These are phyloP conservation scores for Dendryphion nanum DNA, from an alignment of 2,329 filamentous ascomycete species.

Conservation along the genomic window DNA sequence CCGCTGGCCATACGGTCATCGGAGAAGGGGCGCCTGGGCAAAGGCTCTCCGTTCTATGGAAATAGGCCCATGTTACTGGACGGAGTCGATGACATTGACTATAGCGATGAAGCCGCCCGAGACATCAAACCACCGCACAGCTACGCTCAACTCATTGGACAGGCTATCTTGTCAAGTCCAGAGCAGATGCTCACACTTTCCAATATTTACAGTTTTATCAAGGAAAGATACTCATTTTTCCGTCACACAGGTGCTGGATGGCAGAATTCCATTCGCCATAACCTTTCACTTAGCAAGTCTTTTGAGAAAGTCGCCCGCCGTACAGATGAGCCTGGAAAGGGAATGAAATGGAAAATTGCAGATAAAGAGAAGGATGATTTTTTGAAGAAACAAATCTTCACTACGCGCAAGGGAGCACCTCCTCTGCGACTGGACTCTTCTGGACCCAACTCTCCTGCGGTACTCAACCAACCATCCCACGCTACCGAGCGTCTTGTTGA, in stretches of 20 bases:
- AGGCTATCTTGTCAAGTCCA: conserved; percentile 83
- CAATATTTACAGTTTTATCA: conserved; percentile 94
- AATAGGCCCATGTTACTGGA: conserved; percentile 53
- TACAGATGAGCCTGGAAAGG: conserved; percentile 94
- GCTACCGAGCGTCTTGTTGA: conserved; percentile 48
- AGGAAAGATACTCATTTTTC: conserved; percentile 89
- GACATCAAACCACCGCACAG: conserved; percentile 95
- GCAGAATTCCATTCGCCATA: conserved; percentile 99
- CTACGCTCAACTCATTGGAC: conserved; percentile 95
- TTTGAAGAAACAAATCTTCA: conserved; percentile 63
- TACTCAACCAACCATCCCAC: conserved; percentile 57
- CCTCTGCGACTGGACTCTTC: conserved; percentile 56
- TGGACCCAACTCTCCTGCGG: conserved; percentile 64
- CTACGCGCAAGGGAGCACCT: conserved; percentile 40
- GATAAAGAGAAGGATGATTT: conserved; percentile 84
- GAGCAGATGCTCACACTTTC: conserved; percentile 88
- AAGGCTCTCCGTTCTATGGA: conserved; percentile 49
- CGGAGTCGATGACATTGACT: conserved; percentile 62
- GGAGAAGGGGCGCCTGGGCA: conserved; percentile 34
- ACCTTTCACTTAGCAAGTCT: conserved; percentile 88
- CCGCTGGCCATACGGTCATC: conserved; percentile 37
- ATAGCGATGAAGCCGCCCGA: conserved; percentile 78
- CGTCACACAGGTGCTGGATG: conserved; percentile 81
- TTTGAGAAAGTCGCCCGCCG: conserved; percentile 92
- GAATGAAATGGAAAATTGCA: conserved; percentile 98